Evolutionary conservation across 1,139 yeast species (phyloP).

Genomic region (Diutina pseudorugosa): DNA sequence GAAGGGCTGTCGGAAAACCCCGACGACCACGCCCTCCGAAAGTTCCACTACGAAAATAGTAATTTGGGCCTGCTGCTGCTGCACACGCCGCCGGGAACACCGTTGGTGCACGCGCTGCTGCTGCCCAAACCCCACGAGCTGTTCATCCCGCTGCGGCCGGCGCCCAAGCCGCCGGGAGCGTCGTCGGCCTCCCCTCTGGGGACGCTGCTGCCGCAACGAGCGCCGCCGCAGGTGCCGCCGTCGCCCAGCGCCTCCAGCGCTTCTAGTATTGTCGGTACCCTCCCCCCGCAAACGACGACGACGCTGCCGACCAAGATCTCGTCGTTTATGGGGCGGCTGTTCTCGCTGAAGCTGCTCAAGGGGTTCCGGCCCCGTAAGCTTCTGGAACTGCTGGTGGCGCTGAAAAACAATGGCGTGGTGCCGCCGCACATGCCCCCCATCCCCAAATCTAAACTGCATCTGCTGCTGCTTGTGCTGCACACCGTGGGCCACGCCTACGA

Average conservation of each 20-base stretch:
- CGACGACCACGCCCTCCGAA: constrained; percentile 62
- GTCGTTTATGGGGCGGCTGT: constrained; percentile 20
- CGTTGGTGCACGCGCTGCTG: neutral
- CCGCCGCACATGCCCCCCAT: neutral
- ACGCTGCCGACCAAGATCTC: constrained; percentile 9
- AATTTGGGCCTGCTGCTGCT: constrained; percentile 3
- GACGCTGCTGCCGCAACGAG: neutral
- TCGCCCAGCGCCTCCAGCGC: neutral
- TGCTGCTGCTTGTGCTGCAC: constrained; percentile 4
- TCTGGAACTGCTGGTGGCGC: neutral
- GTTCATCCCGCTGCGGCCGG: constrained; percentile 56
- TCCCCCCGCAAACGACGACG: neutral
- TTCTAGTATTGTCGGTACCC: neutral
- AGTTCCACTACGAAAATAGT: constrained; percentile 32
- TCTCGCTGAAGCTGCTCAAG: constrained; percentile 29
- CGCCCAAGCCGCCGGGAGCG: constrained; percentile 41
- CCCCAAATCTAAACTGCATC: neutral
- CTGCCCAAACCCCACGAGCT: constrained; percentile 5
- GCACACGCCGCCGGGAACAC: neutral
- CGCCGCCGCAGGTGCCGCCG: neutral
- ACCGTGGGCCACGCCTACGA: constrained; percentile 1
- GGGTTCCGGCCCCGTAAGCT: constrained; percentile 10
- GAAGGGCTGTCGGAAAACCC: constrained; percentile 39
- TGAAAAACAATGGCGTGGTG: neutral
- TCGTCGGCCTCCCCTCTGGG: neutral